Base-by-base conservation (phyloP, 2,329 filamentous ascomycete genomes). In the Fusarium citri region DNA sequence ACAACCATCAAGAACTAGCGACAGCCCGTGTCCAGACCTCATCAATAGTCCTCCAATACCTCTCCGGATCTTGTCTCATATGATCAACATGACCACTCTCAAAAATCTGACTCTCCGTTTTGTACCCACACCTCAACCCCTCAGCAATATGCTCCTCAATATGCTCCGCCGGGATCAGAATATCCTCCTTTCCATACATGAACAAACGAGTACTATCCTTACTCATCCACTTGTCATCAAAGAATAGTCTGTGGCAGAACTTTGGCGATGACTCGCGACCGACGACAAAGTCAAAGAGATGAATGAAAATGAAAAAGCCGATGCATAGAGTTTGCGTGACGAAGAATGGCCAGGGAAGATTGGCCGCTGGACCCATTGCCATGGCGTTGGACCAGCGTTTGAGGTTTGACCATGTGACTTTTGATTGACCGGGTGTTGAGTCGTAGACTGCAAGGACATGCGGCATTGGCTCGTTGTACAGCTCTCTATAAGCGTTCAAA, bases 301-400 rank as follows among this genome's bases (percentile, higher is more conserved):
- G 50, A 0, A 64, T 64, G 5, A 49, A 22, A 0, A 28, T 12
- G 8, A 64, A 64, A 10, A 64, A 64, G 1, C 18, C 15, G 6
- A 40, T 15, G 3, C 50, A 64, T 0, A 64, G 2, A 0, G 31
- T 0, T 20, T 57, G 59, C 0, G 37, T 45, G 0, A 64, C 3
- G 7, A 64, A 28, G 1, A 64, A 64, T 5, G 59, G 59, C 14
- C 31, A 20, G 6, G 45, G 61, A 1, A 64, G 37, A 4, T 28
- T 49, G 2, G 50, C 12, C 6, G 50, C 50, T 11, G 40, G 1
- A 0, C 59, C 45, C 6, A 64, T 25, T 0, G 61, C 61, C 61
- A 64, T 64, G 2, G 61, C 61, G 3, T 28, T 20, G 10, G 61
- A 64, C 26, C 60, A 64, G 20, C 61, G 25, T 3, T 46, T 64